Base-by-base conservation (phyloP, 495 filamentous ascomycete species). In the Bacidia gigantensis region DNA sequence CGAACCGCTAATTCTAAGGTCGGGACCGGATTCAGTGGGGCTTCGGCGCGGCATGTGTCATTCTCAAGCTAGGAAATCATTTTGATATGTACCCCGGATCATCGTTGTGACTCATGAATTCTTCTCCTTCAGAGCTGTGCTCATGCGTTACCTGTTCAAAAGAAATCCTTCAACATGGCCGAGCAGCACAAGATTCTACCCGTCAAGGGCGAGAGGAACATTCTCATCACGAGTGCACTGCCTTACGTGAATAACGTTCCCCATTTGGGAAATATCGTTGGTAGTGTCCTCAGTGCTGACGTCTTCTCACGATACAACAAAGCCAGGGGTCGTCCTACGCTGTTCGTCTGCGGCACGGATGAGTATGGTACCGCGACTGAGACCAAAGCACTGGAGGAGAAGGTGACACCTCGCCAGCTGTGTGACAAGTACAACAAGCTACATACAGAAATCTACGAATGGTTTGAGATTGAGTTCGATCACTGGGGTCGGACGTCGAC, bases 241-340 rank as follows among this genome's bases (percentile, higher is more conserved):
- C 85, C 87, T 40, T 97, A 96, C 63, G 89, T 95, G 48, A 97
- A 97, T 71, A 96, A 95, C 67, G 86, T 93, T 10, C 92, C 90
- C 48, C 90, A 95, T 68, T 73, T 95, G 60, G 89, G 92, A 50
- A 98, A 98, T 67, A 82, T 96, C 51, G 77, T 96, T 50, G 92
- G 92, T 51, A 87, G 82, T 57, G 88, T 95, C 35, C 76, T 97
- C 60, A 82, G 79, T 58, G 84, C 85, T 35, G 85, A 89, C 67
- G 82, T 83, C 62, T 93, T 87, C 61, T 59, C 60, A 18, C 57
- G 60, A 55, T 89, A 80, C 58, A 79, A 77, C 62, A 83, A 84
- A 62, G 80, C 81, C 39, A 77, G 81, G 24, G 83, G 82, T 46
- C 72, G 71, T 50, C 74, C 60, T 67, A 83, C 67, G 73, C 78